Evolutionary conservation across 352 stramenopile species (phyloP).

Genomic region (Chrysophaeum taylorii): DNA sequence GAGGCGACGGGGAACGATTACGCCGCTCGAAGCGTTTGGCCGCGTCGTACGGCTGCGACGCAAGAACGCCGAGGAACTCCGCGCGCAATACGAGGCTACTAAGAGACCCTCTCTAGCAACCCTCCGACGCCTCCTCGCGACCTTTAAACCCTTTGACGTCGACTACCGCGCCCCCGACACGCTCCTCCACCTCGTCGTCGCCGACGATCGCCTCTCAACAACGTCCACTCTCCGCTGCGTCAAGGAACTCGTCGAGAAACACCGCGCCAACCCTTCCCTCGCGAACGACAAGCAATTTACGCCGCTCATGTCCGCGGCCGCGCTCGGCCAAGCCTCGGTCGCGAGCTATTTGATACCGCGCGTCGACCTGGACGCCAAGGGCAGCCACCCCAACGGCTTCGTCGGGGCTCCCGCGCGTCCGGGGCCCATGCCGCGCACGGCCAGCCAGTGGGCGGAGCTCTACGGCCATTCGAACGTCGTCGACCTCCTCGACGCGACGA

Average conservation of each 20-base stretch:
- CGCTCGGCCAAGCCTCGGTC: neutral
- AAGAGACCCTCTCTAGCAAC: neutral
- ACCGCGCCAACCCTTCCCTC: neutral
- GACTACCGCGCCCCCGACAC: neutral
- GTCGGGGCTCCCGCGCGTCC: neutral
- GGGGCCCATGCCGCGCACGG: neutral
- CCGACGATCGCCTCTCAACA: neutral
- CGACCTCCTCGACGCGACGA: neutral
- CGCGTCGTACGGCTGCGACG: neutral
- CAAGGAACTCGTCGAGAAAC: neutral
- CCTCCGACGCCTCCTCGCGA: neutral
- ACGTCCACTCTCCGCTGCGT: neutral
- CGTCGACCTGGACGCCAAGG: neutral
- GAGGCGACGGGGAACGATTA: too few relatives aligned
- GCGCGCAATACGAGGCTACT: neutral
- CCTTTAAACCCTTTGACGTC: neutral
- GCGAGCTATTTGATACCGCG: neutral
- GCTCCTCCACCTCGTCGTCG: slow-evolving; percentile 1
- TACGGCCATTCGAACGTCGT: neutral
- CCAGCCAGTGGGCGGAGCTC: neutral
- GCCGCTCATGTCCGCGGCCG: slow-evolving; percentile 3
- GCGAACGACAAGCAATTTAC: neutral
- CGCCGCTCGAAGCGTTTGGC: too few relatives aligned
- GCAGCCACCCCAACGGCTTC: slow-evolving; percentile 12
- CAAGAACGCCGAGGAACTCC: neutral